Evolutionary conservation across 768 basidiomycete species (phyloP).

Genomic region (Sarcodon aspratus): DNA sequence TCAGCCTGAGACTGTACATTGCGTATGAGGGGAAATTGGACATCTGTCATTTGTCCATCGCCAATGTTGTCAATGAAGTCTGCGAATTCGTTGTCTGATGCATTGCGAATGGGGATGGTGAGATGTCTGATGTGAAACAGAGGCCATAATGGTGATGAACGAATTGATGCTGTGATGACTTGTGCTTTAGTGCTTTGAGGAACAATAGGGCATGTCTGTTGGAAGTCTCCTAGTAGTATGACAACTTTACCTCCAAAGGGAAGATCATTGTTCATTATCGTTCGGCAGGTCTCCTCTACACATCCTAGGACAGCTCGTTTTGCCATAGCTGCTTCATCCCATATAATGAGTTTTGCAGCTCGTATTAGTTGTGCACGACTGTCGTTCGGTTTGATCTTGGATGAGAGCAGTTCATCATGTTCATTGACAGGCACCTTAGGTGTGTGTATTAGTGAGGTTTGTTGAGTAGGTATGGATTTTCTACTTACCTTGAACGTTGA

Average conservation of each 20-base stretch:
- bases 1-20: constrained; percentile 5
- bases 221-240: constrained; percentile 27
- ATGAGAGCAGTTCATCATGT: constrained; percentile 18
- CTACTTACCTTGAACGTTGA: constrained; percentile 24
- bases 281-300: constrained; percentile 21
- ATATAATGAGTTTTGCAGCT: constrained; percentile 19
- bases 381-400: constrained; percentile 16
- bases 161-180: constrained; percentile 24
- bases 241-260: constrained; percentile 27
- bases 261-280: constrained; percentile 13
- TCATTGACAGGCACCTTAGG: constrained; percentile 22
- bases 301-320: constrained; percentile 22
- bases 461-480: background rate
- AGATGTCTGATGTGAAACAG: constrained; percentile 17
- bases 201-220: constrained; percentile 30
- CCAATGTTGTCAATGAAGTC: constrained; percentile 27
- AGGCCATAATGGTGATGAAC: constrained; percentile 22
- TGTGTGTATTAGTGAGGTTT: background rate
- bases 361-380: constrained; percentile 21
- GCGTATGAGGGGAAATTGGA: constrained; percentile 14
- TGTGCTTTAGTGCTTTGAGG: constrained; percentile 14
- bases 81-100: constrained; percentile 22
- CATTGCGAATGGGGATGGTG: constrained; percentile 23
- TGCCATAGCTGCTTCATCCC: constrained; percentile 34
- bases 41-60: constrained; percentile 16